Evolutionary conservation across 2,329 filamentous ascomycete species (phyloP).

Genomic region (Grosmannia huntii): DNA sequence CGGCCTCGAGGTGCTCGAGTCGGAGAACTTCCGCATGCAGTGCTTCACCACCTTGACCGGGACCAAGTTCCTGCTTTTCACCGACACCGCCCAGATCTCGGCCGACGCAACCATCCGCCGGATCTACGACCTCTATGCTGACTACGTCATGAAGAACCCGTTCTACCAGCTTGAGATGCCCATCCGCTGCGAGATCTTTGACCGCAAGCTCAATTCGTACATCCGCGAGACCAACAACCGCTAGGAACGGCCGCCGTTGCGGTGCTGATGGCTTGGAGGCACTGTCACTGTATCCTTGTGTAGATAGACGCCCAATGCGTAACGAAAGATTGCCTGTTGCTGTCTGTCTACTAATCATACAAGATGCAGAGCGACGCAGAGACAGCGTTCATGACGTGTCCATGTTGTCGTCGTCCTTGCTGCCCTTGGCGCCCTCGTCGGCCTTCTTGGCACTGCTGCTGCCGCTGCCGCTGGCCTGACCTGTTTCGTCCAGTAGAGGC

Average conservation of each 20-base stretch:
- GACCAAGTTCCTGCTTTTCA: conserved; percentile 91
- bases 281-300: neutral
- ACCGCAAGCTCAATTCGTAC: conserved; percentile 70
- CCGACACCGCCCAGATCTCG: conserved; percentile 76
- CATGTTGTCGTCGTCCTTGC: conserved; percentile 65
- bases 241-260: conserved; percentile 14
- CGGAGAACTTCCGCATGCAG: conserved; percentile 85
- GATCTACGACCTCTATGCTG: conserved; percentile 89
- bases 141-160: conserved; percentile 99
- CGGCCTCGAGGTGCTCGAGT: conserved; percentile 86
- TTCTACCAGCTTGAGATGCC: conserved; percentile 99
- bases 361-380: neutral
- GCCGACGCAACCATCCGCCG: conserved; percentile 71
- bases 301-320: neutral
- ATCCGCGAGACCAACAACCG: conserved; percentile 59
- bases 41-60: conserved; percentile 94
- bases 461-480: conserved; percentile 50
- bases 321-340: neutral
- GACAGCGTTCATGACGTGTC: conserved; percentile 57
- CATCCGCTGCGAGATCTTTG: conserved; percentile 87
- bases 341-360: conserved; percentile 11
- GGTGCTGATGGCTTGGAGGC: neutral
- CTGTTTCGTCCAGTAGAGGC: conserved; percentile 48
- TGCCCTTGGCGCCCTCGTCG: conserved; percentile 28
- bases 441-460: conserved; percentile 31